Conservation (phyloP, 2,329 filamentous ascomycete genomes). For the Aureobasidium lini region DNA sequence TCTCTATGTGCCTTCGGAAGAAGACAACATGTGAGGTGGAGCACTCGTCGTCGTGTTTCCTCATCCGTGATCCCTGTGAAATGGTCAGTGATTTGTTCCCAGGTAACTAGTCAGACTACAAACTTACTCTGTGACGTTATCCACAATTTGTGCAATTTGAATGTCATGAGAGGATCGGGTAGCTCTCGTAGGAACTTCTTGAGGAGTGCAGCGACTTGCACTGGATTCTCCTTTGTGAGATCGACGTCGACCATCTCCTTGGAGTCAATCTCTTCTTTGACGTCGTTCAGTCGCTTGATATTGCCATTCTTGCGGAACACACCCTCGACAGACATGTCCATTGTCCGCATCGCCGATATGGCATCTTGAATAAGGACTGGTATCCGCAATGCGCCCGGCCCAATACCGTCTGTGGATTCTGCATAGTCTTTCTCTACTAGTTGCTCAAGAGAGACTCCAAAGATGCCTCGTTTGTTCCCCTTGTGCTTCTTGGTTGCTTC, state of each 20-base stretch:
- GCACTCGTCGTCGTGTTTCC: slow-evolving; percentile 71
- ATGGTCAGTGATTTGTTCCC: slow-evolving; percentile 18
- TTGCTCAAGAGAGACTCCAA: slow-evolving; percentile 79
- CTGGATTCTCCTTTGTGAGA: slow-evolving; percentile 79
- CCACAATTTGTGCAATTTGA: slow-evolving; percentile 89
- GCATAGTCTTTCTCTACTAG: slow-evolving; percentile 90
- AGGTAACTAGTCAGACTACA: background rate
- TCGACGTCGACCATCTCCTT: slow-evolving; percentile 80
- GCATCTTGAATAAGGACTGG: slow-evolving; percentile 94
- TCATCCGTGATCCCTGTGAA: slow-evolving; percentile 64
- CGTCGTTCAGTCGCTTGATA: slow-evolving; percentile 83
- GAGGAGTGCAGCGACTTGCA: slow-evolving; percentile 85
- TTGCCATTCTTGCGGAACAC: slow-evolving; percentile 99
- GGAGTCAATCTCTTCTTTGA: slow-evolving; percentile 77
- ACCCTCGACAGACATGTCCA: slow-evolving; percentile 98
- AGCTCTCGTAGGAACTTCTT: slow-evolving; percentile 94
- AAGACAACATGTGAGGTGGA: slow-evolving; percentile 87
- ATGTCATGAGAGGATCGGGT: slow-evolving; percentile 87
- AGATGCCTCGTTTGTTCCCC: slow-evolving; percentile 83
- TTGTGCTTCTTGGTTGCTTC: slow-evolving; percentile 60
- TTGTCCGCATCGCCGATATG: slow-evolving; percentile 89
- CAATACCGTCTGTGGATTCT: slow-evolving; percentile 95
- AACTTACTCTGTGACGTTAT: slow-evolving; percentile 71
- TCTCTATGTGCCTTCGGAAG: slow-evolving; percentile 89
- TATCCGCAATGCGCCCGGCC: slow-evolving; percentile 80